Conservation (phyloP, 495 filamentous ascomycete genomes). For the Aspergillus steynii region DNA sequence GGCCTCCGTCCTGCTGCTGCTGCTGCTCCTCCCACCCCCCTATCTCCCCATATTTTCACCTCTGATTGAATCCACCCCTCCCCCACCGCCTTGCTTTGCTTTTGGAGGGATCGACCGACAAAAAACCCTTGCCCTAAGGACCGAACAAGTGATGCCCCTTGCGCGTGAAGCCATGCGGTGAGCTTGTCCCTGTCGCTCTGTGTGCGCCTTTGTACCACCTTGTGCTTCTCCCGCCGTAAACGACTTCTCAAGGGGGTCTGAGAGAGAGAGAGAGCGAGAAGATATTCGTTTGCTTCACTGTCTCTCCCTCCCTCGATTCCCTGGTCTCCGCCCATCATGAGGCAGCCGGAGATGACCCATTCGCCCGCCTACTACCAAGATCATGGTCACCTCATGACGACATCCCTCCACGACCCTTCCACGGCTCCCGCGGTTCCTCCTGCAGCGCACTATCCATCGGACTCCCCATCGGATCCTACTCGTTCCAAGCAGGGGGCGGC, state of each 20-base stretch:
- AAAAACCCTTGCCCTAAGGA: not conserved
- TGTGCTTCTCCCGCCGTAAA: slow-evolving; percentile 21
- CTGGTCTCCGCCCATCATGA: slow-evolving; percentile 31
- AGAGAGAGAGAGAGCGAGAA: not conserved
- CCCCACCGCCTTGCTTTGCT: slow-evolving; percentile 1
- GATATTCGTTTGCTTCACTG: slow-evolving; percentile 23
- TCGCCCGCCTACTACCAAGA: slow-evolving; percentile 41
- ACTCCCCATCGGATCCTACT: slow-evolving; percentile 13
- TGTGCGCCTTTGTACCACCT: slow-evolving; percentile 42
- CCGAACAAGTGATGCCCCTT: slow-evolving; percentile 24
- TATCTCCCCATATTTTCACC: slow-evolving; percentile 12
- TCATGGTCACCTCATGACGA: slow-evolving; percentile 26
- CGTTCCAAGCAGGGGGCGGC: slow-evolving; percentile 7
- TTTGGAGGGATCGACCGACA: not conserved
- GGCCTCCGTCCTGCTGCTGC: slow-evolving; percentile 10
- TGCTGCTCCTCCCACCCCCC: slow-evolving; percentile 5
- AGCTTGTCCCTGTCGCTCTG: slow-evolving; percentile 35
- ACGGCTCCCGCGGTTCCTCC: slow-evolving; percentile 22
- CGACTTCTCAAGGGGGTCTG: slow-evolving; percentile 19
- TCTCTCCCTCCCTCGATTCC: slow-evolving; percentile 15
- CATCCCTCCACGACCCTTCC: slow-evolving; percentile 24
- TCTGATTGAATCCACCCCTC: slow-evolving; percentile 1
- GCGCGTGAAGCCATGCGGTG: slow-evolving; percentile 40
- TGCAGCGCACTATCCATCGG: slow-evolving; percentile 21
- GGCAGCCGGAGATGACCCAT: slow-evolving; percentile 44